phyloP scores from a whole-genome alignment of 768 basidiomycete genomes.

The Zangia roseola region DNA sequence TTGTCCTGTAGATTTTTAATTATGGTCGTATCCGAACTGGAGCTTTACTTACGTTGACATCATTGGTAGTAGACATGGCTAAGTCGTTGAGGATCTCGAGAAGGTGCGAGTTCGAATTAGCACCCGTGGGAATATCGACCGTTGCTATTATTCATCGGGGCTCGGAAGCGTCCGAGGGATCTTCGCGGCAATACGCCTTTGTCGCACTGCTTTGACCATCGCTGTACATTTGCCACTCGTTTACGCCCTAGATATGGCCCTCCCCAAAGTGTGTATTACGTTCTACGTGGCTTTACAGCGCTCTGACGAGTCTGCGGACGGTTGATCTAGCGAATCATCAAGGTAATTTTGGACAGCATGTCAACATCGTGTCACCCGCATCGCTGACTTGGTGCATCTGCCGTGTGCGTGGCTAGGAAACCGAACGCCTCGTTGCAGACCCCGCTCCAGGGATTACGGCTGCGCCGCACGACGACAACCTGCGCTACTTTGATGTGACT shows the following conservation, averaged over 20 bases:
- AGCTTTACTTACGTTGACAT: slow-evolving; percentile 18
- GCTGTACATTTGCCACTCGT: slow-evolving; percentile 9
- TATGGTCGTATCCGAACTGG: too few species aligned
- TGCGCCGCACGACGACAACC: slow-evolving; percentile 92
- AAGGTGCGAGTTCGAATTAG: not conserved
- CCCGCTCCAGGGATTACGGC: slow-evolving; percentile 98
- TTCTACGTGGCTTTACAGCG: not conserved
- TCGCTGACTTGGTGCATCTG: slow-evolving; percentile 19
- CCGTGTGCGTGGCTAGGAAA: slow-evolving; percentile 63
- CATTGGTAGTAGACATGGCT: slow-evolving; percentile 16
- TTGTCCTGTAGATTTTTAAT: slow-evolving; percentile 14
- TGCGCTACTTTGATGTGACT: slow-evolving; percentile 97
- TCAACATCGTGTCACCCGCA: slow-evolving; percentile 17
- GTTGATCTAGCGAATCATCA: slow-evolving; percentile 48
- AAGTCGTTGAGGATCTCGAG: too few species aligned
- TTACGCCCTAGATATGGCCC: slow-evolving; percentile 29
- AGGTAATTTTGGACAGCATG: slow-evolving; percentile 33
- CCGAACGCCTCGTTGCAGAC: slow-evolving; percentile 93
- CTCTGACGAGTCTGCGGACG: slow-evolving; percentile 7
- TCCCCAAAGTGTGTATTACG: slow-evolving; percentile 34
- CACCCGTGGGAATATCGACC: slow-evolving; percentile 20
- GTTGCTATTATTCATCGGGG: slow-evolving; percentile 9
- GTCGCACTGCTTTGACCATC: slow-evolving; percentile 14
- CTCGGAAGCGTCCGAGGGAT: slow-evolving; percentile 8
- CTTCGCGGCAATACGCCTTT: not conserved